These are phyloP conservation scores for Biscutella laevigata DNA, from an alignment of 441 rosid genomes.

Conservation along the genomic window DNA sequence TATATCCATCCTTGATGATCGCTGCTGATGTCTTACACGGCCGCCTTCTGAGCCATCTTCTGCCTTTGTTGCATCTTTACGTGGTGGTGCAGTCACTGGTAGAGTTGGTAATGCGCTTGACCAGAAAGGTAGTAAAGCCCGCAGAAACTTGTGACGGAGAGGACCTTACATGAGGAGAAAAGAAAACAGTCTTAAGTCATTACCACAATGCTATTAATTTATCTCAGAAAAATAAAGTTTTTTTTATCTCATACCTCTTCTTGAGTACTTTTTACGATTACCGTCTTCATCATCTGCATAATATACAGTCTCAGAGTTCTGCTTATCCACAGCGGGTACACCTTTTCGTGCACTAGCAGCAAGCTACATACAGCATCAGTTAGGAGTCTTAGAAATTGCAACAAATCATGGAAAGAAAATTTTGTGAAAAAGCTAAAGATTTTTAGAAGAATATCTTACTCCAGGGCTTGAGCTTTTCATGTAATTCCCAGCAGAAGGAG, in stretches of 20 bases:
- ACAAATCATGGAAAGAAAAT: background rate
- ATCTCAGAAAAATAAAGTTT: too few species aligned
- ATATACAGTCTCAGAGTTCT: slow-evolving; percentile 68
- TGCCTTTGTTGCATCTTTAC: slow-evolving; percentile 55
- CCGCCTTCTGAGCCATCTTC: slow-evolving; percentile 61
- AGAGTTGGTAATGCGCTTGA: slow-evolving; percentile 89
- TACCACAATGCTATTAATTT: background rate
- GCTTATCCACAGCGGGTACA: slow-evolving; percentile 56
- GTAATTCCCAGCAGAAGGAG: slow-evolving; percentile 62
- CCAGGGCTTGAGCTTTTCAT: slow-evolving; percentile 63
- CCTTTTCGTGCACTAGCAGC: slow-evolving; percentile 83
- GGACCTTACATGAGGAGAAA: slow-evolving; percentile 49
- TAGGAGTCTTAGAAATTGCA: background rate
- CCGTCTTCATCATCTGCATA: slow-evolving; percentile 96
- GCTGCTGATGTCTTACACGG: slow-evolving; percentile 59
- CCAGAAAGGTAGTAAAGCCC: slow-evolving; percentile 97
- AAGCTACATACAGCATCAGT: slow-evolving; percentile 41
- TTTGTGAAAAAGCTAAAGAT: background rate
- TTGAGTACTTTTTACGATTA: slow-evolving; percentile 64
- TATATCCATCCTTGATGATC: slow-evolving; percentile 77
- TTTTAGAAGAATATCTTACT: slow-evolving; percentile 43
- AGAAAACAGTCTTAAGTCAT: background rate
- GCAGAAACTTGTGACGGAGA: slow-evolving; percentile 76
- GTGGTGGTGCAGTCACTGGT: slow-evolving; percentile 93
- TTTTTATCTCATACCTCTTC: slow-evolving; percentile 62